These are phyloP conservation scores for Phaeophleospora eucalypticola DNA, from an alignment of 2,329 filamentous ascomycete genomes.

Conservation along the genomic window DNA sequence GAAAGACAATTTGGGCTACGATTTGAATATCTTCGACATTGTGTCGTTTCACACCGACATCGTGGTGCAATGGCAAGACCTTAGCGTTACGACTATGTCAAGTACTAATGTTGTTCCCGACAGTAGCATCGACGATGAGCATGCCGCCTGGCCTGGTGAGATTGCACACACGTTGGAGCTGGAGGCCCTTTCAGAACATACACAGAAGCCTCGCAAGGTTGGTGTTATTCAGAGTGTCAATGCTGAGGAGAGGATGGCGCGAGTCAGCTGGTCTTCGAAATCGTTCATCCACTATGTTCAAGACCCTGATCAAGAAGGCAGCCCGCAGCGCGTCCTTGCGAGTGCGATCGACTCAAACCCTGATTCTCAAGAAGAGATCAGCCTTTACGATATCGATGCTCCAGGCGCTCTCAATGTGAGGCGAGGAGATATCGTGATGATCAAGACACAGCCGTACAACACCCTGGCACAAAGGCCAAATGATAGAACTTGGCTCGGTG, in stretches of 20 bases:
- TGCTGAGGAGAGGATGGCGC: constrained; percentile 53
- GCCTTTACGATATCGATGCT: constrained; percentile 55
- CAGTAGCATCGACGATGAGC: constrained; percentile 50
- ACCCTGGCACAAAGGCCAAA: constrained; percentile 1
- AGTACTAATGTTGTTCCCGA: constrained; percentile 49
- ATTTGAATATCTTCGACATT: constrained; percentile 56
- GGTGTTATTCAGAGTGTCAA: constrained; percentile 57
- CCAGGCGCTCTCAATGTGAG: constrained; percentile 47
- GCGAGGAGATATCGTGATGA: constrained; percentile 52
- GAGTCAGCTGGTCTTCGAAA: constrained; percentile 52
- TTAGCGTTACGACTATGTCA: constrained; percentile 45
- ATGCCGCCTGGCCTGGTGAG: constrained; percentile 56
- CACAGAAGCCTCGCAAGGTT: constrained; percentile 42
- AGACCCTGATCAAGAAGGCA: constrained; percentile 42
- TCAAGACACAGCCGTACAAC: constrained; percentile 25
- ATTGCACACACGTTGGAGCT: constrained; percentile 34
- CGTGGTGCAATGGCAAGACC: constrained; percentile 58
- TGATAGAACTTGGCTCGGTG: constrained; percentile 51
- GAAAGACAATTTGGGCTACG: constrained; percentile 50
- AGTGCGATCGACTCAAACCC: constrained; percentile 16
- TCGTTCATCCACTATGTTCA: constrained; percentile 56
- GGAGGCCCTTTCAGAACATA: constrained; percentile 12
- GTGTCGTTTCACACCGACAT: constrained; percentile 47
- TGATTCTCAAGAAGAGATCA: constrained; percentile 47
- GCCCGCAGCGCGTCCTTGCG: constrained; percentile 24